phyloP scores from a whole-genome alignment of 306 rosid species.

The Citrullus mucosospermus region DNA sequence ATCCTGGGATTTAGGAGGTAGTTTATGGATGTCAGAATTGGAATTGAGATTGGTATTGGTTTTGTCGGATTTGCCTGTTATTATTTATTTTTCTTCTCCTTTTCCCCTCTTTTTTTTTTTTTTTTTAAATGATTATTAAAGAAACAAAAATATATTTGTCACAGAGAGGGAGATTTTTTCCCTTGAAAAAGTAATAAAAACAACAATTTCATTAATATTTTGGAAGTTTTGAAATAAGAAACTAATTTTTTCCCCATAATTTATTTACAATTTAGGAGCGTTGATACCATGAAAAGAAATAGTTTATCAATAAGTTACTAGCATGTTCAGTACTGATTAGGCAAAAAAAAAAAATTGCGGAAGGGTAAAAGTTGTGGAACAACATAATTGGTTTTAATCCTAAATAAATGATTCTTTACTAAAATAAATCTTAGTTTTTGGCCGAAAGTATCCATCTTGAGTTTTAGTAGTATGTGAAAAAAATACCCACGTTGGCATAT shows the following conservation, averaged over 20 bases:
- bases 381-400: neutral
- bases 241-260: neutral
- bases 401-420: neutral
- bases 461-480: neutral
- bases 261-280: neutral
- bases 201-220: neutral
- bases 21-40: neutral
- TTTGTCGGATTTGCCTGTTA: neutral
- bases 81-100: neutral
- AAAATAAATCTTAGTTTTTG: neutral
- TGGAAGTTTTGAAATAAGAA: neutral
- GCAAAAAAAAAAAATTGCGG: neutral
- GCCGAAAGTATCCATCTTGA: neutral
- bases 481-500: neutral
- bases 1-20: neutral
- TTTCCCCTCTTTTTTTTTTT: neutral
- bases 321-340: neutral
- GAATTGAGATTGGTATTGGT: neutral
- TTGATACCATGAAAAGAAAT: neutral
- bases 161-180: neutral
- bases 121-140: neutral
- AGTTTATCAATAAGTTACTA: neutral
- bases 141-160: neutral
- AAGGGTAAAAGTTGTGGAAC: neutral
- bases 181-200: neutral